phyloP scores from a whole-genome alignment of 2,329 filamentous ascomycete species.

The Alternaria triticimaculans region DNA sequence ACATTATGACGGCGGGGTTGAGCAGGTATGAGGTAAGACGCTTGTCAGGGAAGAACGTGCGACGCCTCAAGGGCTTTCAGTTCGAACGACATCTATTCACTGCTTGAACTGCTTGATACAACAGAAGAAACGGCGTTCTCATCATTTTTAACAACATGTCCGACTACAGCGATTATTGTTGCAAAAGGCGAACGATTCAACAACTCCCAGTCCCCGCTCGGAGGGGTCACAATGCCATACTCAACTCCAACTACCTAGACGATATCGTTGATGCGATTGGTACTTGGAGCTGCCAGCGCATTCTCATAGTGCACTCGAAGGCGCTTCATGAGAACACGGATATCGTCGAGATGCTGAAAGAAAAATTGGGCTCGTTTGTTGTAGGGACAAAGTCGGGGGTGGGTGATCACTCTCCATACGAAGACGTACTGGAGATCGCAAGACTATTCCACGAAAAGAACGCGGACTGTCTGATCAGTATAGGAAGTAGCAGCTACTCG shows the following conservation, averaged over 20 bases:
- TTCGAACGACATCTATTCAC: no score
- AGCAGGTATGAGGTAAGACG: conserved; percentile 14
- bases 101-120: not conserved
- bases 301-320: conserved; percentile 29
- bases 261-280: conserved; percentile 24
- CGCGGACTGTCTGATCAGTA: conserved; percentile 30
- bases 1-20: conserved; percentile 12
- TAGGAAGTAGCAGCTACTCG: conserved; percentile 34
- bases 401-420: conserved; percentile 31
- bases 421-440: conserved; percentile 29
- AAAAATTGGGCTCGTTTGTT: conserved; percentile 20
- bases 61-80: not conserved
- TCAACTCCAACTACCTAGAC: conserved; percentile 22
- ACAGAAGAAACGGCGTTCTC: not conserved
- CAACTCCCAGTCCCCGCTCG: conserved; percentile 23
- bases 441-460: conserved; percentile 20
- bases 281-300: conserved; percentile 21
- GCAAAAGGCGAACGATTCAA: conserved; percentile 23
- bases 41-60: conserved; percentile 6
- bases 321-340: conserved; percentile 26
- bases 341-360: conserved; percentile 21
- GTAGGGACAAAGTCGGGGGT: conserved; percentile 30
- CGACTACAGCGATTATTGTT: not conserved
- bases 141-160: conserved; percentile 2
- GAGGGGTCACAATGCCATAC: conserved; percentile 26